Percentiles rank a stretch among this genome's conserved stretches.
Evolutionary conservation across 139 green algal species (phyloP).

Genomic region (Coelastrella sp.): DNA sequence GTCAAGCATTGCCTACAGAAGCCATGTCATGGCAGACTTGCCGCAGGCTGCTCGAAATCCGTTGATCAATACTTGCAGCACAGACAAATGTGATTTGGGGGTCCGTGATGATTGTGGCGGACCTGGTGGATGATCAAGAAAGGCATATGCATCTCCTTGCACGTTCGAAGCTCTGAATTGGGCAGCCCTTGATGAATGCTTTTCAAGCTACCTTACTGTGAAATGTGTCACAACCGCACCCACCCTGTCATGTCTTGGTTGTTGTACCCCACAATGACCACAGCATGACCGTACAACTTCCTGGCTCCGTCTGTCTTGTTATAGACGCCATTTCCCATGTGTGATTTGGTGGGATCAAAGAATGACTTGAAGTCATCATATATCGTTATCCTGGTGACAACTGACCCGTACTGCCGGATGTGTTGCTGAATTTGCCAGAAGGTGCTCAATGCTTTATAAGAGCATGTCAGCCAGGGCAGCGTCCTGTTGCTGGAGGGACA

Average conservation of each 20-base stretch:
- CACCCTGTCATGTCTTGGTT: neutral
- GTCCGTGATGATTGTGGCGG: too few relatives aligned
- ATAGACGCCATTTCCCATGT: neutral
- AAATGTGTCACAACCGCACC: too few relatives aligned
- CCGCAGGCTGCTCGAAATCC: too few relatives aligned
- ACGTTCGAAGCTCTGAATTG: too few relatives aligned
- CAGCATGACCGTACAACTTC: neutral
- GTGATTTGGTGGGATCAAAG: neutral
- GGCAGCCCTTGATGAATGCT: too few relatives aligned
- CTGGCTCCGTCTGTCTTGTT: neutral
- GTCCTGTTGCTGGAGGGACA: neutral
- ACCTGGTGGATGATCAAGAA: too few relatives aligned
- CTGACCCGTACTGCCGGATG: neutral
- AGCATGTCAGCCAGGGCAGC: neutral
- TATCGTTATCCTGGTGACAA: neutral
- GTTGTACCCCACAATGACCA: neutral
- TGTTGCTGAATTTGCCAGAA: constrained; percentile 14
- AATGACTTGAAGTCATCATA: neutral
- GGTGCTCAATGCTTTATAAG: neutral
- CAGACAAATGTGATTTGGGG: too few relatives aligned
- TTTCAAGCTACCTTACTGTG: too few relatives aligned
- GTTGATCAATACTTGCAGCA: too few relatives aligned
- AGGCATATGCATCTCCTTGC: too few relatives aligned
- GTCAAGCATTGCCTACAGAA: too few relatives aligned
- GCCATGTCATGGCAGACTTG: too few relatives aligned